Evolutionary conservation across 2,329 filamentous ascomycete genomes (phyloP), one percentile per base, ranked within the genome.

Genomic region (Daldinia sp.): DNA sequence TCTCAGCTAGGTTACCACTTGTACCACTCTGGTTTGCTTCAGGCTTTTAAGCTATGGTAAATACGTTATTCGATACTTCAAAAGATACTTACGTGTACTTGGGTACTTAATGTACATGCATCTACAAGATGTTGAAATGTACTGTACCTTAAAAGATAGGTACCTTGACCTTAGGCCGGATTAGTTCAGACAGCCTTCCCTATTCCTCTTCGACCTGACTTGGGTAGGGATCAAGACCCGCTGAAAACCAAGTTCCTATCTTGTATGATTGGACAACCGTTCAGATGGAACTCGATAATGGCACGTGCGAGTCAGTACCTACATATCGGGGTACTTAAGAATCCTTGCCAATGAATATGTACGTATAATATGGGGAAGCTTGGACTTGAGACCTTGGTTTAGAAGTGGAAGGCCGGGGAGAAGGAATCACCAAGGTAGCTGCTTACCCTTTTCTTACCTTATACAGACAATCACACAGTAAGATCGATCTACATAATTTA

Each of bases 241-340:
- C n/a, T 15, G 59, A 48, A 13, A 30, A 29, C 27, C 3, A 9
- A 17, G 21, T 9, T 25, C 11, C 23, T 8, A 3, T 21, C 6
- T 10, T 4, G 1, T 27, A 37, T 55, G 35, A 66, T 66, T 66
- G 10, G 60, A 10, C 5, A 45, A 56, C 63, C 59, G 35, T 13
- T 13, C 27, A 27, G 39, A 34, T 59, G 63, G 63, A 37, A 65
- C 51, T 45, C 5, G 27, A 10, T 53, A 35, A 25, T 63, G 56
- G 63, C 60, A 66, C 63, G 60, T 66, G 63, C 63, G 60, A 66
- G 52, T 66, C 63, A 66, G 59, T 57, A 47, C 23, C 47, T 64
- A 32, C 54, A 34, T 51, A 37, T 43, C 21, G 21, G 21, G 21
- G 25, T 48, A 29, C 27, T 29, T 48, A 29, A 30, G 37, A 21